Percentiles rank a stretch among this genome's conserved stretches.
Conservation (phyloP, 2,329 filamentous ascomycete genomes). For the Penicillium capsulatum region DNA sequence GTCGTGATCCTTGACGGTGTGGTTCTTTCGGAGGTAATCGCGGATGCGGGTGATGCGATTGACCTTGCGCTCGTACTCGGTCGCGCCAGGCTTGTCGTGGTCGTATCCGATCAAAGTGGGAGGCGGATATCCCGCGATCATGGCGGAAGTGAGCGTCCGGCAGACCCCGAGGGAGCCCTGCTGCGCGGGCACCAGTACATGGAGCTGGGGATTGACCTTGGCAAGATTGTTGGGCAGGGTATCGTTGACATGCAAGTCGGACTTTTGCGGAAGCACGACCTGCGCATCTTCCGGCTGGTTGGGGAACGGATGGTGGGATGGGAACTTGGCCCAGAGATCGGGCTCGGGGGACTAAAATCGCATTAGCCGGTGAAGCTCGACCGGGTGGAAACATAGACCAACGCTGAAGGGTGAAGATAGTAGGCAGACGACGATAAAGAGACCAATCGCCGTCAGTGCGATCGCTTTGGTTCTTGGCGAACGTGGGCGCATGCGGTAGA, state of each 20-base stretch:
- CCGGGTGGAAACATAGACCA: slow-evolving; percentile 9
- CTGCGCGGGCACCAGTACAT: slow-evolving; percentile 52
- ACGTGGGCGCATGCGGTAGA: slow-evolving; percentile 26
- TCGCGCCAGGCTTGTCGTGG: slow-evolving; percentile 26
- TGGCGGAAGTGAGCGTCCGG: slow-evolving; percentile 54
- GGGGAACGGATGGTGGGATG: slow-evolving; percentile 30
- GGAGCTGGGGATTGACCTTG: slow-evolving; percentile 45
- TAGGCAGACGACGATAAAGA: slow-evolving; percentile 24
- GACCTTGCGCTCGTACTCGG: slow-evolving; percentile 42
- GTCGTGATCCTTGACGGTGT: slow-evolving; percentile 54
- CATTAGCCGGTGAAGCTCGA: neutral
- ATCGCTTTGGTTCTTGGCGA: slow-evolving; percentile 25
- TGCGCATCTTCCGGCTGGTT: slow-evolving; percentile 31
- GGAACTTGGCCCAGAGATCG: slow-evolving; percentile 34
- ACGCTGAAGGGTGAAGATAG: slow-evolving; percentile 21
- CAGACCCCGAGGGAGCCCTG: slow-evolving; percentile 52
- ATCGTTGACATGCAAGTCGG: slow-evolving; percentile 22
- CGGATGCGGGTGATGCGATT: slow-evolving; percentile 46
- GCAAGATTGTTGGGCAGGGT: slow-evolving; percentile 30
- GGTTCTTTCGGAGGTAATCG: slow-evolving; percentile 47
- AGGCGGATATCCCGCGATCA: slow-evolving; percentile 57
- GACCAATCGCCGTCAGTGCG: slow-evolving; percentile 17
- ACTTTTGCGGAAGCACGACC: slow-evolving; percentile 23
- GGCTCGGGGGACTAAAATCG: slow-evolving; percentile 19
- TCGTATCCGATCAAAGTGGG: slow-evolving; percentile 52